Percentiles rank a stretch among this genome's conserved stretches.
phyloP scores from a whole-genome alignment of 2,329 filamentous ascomycete species.

The Fusarium secorum region DNA sequence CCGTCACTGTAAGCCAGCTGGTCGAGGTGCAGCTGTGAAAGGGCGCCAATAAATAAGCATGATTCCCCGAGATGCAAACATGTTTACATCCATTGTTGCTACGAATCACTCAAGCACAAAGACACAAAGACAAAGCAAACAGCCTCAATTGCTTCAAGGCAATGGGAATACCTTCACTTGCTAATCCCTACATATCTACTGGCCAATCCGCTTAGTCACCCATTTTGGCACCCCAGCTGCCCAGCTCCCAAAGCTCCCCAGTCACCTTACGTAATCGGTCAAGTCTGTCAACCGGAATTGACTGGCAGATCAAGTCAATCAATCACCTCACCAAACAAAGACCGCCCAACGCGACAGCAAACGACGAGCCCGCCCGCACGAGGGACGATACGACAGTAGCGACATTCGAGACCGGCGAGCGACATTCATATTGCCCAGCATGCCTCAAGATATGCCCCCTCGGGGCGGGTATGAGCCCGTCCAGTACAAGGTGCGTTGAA shows the following conservation, averaged over 20 bases:
- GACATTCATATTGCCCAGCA: slow-evolving; percentile 56
- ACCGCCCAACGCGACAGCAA: neutral
- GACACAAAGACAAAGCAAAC: neutral
- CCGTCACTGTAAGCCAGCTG: slow-evolving; percentile 8
- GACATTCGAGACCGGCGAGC: slow-evolving; percentile 4
- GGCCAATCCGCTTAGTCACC: slow-evolving; percentile 18
- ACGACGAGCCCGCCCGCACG: slow-evolving; percentile 22
- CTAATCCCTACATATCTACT: slow-evolving; percentile 31
- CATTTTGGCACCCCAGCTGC: neutral
- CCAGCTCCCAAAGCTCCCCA: neutral
- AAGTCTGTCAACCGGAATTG: slow-evolving; percentile 21
- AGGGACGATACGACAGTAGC: slow-evolving; percentile 21
- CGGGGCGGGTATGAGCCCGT: slow-evolving; percentile 92
- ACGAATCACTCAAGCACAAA: neutral
- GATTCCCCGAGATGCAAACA: neutral
- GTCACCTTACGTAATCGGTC: slow-evolving; percentile 38
- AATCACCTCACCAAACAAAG: slow-evolving; percentile 41
- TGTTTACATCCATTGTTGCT: neutral
- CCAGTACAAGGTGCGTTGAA: slow-evolving; percentile 84
- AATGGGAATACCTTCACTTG: slow-evolving; percentile 31
- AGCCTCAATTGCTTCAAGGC: neutral
- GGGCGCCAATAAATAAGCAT: neutral
- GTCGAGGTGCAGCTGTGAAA: neutral
- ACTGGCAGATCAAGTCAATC: slow-evolving; percentile 32
- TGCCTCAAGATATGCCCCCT: slow-evolving; percentile 99